Evolutionary conservation across 1,139 yeast species (phyloP), one percentile per base, ranked within the genome.

Genomic region (Groenewaldozyma auringiensis): DNA sequence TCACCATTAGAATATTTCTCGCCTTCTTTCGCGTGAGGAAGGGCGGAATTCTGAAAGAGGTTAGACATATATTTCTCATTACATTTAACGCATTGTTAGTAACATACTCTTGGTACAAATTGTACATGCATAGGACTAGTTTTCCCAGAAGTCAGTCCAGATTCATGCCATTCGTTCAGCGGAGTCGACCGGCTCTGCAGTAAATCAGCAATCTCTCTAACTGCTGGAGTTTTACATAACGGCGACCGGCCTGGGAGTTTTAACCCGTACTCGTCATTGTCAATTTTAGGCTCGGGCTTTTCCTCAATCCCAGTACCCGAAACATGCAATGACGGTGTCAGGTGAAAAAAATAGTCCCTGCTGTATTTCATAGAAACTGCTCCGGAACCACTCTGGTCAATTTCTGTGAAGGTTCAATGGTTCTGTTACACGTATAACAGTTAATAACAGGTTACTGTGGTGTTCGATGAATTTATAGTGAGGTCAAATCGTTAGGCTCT

Each of bases 1-100:
- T 54, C 54, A 16, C 61, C 60, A 33, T 55, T 52, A 14, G 54
- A 53, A 54, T 68, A 70, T 3, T 67, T 61, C 39, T 50, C 52
- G 11, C 41, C 42, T 6, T 40, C 41, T 40, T 44, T 43, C 3
- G 31, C 42, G 2, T 18, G 31, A n/a, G 39, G 48, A 22, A 41
- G 14, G 4, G 13, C 21, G 41, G 14, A 35, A 18, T 21, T 32
- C 40, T 39, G 38, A 21, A 25, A 40, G 42, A 38, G 33, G 18
- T 21, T 27, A n/a, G n/a, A n/a, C n/a, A n/a, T n/a, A n/a, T n/a
- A n/a, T n/a, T n/a, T n/a, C n/a, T n/a, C n/a, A n/a, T n/a, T n/a
- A n/a, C n/a, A n/a, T n/a, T n/a, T n/a, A n/a, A n/a, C n/a, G n/a
- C 33, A 29, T 8, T 17, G 36, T 33, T n/a, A 3, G 22, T 34